Evolutionary conservation across 2,329 filamentous ascomycete genomes (phyloP).

Genomic region (Paramyrothecium sp.): DNA sequence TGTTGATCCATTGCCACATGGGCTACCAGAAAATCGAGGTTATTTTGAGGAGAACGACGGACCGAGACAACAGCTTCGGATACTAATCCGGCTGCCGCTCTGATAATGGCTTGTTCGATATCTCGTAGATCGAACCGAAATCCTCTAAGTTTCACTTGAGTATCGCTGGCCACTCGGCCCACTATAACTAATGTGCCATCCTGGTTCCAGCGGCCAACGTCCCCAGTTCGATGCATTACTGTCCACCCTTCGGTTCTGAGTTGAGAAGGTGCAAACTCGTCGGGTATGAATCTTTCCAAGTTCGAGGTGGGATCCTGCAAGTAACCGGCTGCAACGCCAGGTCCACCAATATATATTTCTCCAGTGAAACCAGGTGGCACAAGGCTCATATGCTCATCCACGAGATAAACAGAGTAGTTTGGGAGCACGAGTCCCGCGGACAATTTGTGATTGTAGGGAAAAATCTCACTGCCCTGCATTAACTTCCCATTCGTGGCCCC

Average conservation of each 20-base stretch:
- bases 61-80: not conserved
- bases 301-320: constrained; percentile 19
- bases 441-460: not conserved
- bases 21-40: not conserved
- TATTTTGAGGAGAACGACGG: not conserved
- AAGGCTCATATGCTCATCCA: constrained; percentile 34
- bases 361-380: constrained; percentile 35
- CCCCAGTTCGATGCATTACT: constrained; percentile 41
- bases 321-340: constrained; percentile 40
- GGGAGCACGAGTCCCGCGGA: constrained; percentile 18
- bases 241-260: constrained; percentile 21
- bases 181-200: constrained; percentile 33
- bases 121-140: constrained; percentile 38
- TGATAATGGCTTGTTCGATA: constrained; percentile 25
- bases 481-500: not conserved
- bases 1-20: not conserved
- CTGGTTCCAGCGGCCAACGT: constrained; percentile 31
- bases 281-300: constrained; percentile 34
- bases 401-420: constrained; percentile 35
- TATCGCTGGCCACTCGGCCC: constrained; percentile 36
- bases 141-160: constrained; percentile 28
- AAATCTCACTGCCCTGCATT: no score
- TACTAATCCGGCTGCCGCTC: not conserved
- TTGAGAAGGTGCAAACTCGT: constrained; percentile 19
- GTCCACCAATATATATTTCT: constrained; percentile 39